Base-by-base conservation (phyloP, 306 rosid species). In the Vigna hirtella region DNA sequence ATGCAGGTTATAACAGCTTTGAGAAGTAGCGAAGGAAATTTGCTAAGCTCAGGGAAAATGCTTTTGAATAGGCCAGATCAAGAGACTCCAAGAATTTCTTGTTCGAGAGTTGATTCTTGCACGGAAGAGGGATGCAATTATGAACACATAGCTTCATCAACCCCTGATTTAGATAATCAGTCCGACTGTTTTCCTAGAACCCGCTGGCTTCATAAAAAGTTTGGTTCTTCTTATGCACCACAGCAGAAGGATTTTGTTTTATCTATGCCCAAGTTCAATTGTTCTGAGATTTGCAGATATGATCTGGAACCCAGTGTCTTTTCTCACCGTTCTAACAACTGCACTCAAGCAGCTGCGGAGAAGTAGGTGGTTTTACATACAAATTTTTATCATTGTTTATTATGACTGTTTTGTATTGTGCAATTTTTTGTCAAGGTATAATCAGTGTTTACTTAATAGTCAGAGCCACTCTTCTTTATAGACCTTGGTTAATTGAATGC, bases 21-120 rank as follows among this genome's bases (percentile, higher is more conserved):
- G 74, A 88, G 93, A 84, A 85, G 84, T 59, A 82, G 82, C 6
- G 93, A 88, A 66, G 94, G 90, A 70, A 91, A 91, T 77, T 55
- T 82, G 65, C 87, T 85, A 59, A 82, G 92, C 83, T 87, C 97
- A 50, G 88, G 81, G 74, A 85, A 88, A 16, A 67, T 83, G 53
- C 13, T 86, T 24, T 66, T 81, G 71, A 70, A 55, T 32, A 63
- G 77, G 70, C 56, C 89, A 15, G 83, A 70, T 56, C 86, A 76
- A 75, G 88, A 81, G 59, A 43, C 77, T 50, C 79, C 84, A 6
- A 86, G 70, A 79, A 57, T 66, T 34, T 79, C 91, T 16, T 82
- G 67, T 65, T 66, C 88, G 43, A 66, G 81, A 66, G 84, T 81
- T 83, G 87, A 86, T 77, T 75, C 86, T 69, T 73, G 85, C 5